Percentiles rank a stretch among this genome's conserved stretches.
These are phyloP conservation scores for Phalaenopsis equestris DNA, from an alignment of 106 monocot genomes.

Conservation along the genomic window DNA sequence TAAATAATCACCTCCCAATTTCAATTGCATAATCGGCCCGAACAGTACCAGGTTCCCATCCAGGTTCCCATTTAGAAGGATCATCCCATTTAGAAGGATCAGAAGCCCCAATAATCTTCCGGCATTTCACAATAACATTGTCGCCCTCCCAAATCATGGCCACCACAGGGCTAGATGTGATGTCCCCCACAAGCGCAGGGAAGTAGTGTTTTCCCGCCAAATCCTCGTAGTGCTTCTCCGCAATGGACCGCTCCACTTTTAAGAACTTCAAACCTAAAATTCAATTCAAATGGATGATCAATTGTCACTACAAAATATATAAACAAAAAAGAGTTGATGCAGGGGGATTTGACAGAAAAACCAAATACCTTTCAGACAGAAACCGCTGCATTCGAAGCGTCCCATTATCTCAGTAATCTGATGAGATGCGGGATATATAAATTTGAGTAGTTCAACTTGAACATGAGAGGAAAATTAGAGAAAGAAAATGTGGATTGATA, in stretches of 20 bases:
- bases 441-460: not conserved
- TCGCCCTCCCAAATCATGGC: conserved; percentile 99
- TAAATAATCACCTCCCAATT: conserved; percentile 51
- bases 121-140: conserved; percentile 63
- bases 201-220: conserved; percentile 80
- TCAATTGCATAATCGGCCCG: conserved; percentile 77
- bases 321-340: not conserved
- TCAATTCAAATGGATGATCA: not conserved
- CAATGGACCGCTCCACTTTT: conserved; percentile 69
- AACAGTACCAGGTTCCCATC: conserved; percentile 75
- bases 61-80: conserved; percentile 18
- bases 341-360: not conserved
- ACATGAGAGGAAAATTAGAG: not conserved
- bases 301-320: not conserved
- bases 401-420: conserved; percentile 77
- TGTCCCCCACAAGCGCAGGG: conserved; percentile 73
- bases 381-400: conserved; percentile 91
- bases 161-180: conserved; percentile 89
- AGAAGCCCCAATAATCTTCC: conserved; percentile 88
- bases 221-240: conserved; percentile 94
- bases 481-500: not conserved
- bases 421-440: not conserved
- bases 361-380: conserved; percentile 65
- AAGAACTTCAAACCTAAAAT: conserved; percentile 67
- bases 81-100: conserved; percentile 62